Percentiles rank a stretch among this genome's conserved stretches.
Conservation (phyloP, 176 grass and related monocot species). For the Avena eriantha region DNA sequence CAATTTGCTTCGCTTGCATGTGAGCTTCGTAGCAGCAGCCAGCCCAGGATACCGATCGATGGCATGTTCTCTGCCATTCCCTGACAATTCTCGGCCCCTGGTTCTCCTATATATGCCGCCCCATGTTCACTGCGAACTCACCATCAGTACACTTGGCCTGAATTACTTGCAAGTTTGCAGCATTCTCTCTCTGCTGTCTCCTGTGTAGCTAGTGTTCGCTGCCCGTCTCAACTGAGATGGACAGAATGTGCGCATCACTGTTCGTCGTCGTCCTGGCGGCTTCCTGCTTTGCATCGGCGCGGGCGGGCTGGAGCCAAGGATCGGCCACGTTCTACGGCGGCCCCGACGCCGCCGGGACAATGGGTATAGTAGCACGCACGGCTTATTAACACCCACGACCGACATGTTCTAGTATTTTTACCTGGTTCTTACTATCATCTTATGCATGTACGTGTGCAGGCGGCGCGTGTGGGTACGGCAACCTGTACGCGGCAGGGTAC, state of each 20-base stretch:
- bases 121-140: conserved; percentile 7
- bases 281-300: neutral
- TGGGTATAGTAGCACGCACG: neutral
- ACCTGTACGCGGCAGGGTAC: conserved; percentile 68
- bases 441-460: conserved; percentile 23
- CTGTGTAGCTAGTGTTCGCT: neutral
- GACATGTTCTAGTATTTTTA: too few species aligned
- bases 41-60: neutral
- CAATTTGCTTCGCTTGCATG: neutral
- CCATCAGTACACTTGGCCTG: neutral
- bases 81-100: conserved; percentile 34
- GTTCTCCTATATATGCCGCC: conserved; percentile 24
- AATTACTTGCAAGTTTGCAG: neutral
- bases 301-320: conserved; percentile 19
- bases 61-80: conserved; percentile 43
- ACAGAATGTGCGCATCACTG: neutral
- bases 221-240: conserved; percentile 1
- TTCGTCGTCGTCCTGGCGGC: neutral
- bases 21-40: conserved; percentile 26
- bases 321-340: conserved; percentile 39
- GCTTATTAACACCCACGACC: too few species aligned
- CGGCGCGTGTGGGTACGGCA: conserved; percentile 78
- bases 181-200: neutral
- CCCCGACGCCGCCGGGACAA: conserved; percentile 32
- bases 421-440: too few species aligned